Evolutionary conservation across 176 grass and related monocot species (phyloP).

Genomic region (Dendrocalamus sinicus): DNA sequence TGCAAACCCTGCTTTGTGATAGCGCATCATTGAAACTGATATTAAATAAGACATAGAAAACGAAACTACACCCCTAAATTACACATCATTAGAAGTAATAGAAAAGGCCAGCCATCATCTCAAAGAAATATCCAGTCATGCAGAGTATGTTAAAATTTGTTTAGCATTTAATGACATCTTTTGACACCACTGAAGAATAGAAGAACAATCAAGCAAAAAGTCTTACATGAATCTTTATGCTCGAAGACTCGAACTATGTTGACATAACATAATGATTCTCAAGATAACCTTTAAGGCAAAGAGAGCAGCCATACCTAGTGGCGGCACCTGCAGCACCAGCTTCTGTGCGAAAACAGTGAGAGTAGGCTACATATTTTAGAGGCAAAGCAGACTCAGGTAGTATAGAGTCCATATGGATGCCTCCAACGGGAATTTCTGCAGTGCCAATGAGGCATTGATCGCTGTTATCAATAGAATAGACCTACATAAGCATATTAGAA

Average conservation of each 20-base stretch:
- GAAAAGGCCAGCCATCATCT: neutral
- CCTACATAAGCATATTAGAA: conserved; percentile 42
- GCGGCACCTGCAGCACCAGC: conserved; percentile 86
- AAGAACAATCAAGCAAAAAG: neutral
- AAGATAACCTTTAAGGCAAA: conserved; percentile 5
- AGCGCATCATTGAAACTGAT: neutral
- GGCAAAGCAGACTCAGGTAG: conserved; percentile 72
- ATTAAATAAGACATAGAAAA: neutral
- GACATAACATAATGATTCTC: neutral
- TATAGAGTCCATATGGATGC: conserved; percentile 98
- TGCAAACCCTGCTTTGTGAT: neutral
- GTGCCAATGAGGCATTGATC: conserved; percentile 98
- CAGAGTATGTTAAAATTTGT: neutral
- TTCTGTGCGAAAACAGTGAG: conserved; percentile 97
- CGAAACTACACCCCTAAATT: neutral
- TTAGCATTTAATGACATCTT: neutral
- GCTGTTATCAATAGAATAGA: conserved; percentile 89
- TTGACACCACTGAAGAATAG: neutral
- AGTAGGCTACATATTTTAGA: conserved; percentile 93
- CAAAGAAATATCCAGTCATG: neutral
- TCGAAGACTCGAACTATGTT: neutral
- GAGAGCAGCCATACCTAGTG: conserved; percentile 56
- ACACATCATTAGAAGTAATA: neutral
- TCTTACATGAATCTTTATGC: neutral
- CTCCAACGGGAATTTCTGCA: conserved; percentile 94